Evolutionary conservation across 371 early-diverging fungal species (phyloP).

Genomic region (Apophysomyces sp.): DNA sequence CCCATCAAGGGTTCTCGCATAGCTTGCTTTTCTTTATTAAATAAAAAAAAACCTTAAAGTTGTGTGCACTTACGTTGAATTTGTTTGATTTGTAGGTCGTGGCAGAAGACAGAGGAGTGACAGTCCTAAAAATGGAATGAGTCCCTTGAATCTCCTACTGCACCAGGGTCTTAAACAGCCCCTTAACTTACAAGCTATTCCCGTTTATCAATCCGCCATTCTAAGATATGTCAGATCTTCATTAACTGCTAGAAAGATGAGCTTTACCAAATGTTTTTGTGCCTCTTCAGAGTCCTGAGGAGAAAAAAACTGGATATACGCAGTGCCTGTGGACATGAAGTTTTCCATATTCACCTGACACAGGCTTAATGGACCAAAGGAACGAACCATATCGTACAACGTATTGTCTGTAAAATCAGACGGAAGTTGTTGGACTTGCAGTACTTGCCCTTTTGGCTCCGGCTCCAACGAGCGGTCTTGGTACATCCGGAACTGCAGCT

Average conservation of each 20-base stretch:
- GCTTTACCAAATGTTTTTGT: slow-evolving; percentile 26
- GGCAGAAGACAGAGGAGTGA: neutral
- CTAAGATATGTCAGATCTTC: slow-evolving; percentile 14
- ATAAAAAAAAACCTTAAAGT: slow-evolving; percentile 2
- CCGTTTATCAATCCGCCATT: slow-evolving; percentile 28
- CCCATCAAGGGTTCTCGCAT: slow-evolving; percentile 2
- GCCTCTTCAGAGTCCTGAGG: slow-evolving; percentile 31
- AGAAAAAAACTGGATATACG: slow-evolving; percentile 38
- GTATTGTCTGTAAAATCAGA: slow-evolving; percentile 25
- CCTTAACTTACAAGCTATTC: slow-evolving; percentile 35
- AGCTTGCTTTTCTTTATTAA: slow-evolving; percentile 1
- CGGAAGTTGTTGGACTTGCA: slow-evolving; percentile 33
- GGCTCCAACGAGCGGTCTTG: slow-evolving; percentile 27
- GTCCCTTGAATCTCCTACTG: slow-evolving; percentile 7
- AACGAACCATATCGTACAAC: slow-evolving; percentile 38
- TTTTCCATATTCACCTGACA: slow-evolving; percentile 28
- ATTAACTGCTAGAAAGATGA: neutral
- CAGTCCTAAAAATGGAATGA: neutral
- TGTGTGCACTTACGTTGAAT: neutral
- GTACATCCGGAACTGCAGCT: slow-evolving; percentile 32
- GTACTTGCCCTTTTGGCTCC: slow-evolving; percentile 23
- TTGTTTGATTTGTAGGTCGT: neutral
- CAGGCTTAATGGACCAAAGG: slow-evolving; percentile 41
- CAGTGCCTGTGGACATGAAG: slow-evolving; percentile 24
- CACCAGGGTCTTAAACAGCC: neutral